Conservation (phyloP, 2,329 filamentous ascomycete species). For the Scytalidium lignicola region DNA sequence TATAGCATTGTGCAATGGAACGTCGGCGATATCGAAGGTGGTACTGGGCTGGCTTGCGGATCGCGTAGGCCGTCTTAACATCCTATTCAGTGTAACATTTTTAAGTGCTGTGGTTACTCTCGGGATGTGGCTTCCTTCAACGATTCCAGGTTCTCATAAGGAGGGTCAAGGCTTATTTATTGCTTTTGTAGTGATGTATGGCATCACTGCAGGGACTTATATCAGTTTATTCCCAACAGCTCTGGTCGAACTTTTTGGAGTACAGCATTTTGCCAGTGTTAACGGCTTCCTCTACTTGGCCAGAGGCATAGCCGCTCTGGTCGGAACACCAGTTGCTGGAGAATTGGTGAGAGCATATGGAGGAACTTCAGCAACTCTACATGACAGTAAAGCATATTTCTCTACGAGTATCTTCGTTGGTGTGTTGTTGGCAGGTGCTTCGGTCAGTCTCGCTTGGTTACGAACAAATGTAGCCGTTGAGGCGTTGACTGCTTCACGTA, state of each 20-base stretch:
- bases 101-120: slow-evolving; percentile 24
- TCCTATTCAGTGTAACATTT: slow-evolving; percentile 28
- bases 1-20: slow-evolving; percentile 34
- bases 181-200: slow-evolving; percentile 29
- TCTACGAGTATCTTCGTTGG: neutral
- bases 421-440: neutral
- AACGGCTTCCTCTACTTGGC: slow-evolving; percentile 21
- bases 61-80: slow-evolving; percentile 33
- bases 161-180: slow-evolving; percentile 23
- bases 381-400: neutral
- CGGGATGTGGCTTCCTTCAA: slow-evolving; percentile 24
- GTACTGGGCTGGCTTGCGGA: slow-evolving; percentile 33
- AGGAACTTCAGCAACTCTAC: neutral
- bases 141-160: slow-evolving; percentile 1
- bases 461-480: neutral
- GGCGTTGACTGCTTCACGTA: no score
- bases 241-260: slow-evolving; percentile 18
- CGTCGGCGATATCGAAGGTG: slow-evolving; percentile 33
- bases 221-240: slow-evolving; percentile 33
- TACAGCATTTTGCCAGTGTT: slow-evolving; percentile 16
- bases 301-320: slow-evolving; percentile 16
- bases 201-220: slow-evolving; percentile 33
- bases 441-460: neutral
- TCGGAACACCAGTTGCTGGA: slow-evolving; percentile 27
- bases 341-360: slow-evolving; percentile 13